Evolutionary conservation across 495 filamentous ascomycete species (phyloP).

Genomic region (Tuber magnatum): DNA sequence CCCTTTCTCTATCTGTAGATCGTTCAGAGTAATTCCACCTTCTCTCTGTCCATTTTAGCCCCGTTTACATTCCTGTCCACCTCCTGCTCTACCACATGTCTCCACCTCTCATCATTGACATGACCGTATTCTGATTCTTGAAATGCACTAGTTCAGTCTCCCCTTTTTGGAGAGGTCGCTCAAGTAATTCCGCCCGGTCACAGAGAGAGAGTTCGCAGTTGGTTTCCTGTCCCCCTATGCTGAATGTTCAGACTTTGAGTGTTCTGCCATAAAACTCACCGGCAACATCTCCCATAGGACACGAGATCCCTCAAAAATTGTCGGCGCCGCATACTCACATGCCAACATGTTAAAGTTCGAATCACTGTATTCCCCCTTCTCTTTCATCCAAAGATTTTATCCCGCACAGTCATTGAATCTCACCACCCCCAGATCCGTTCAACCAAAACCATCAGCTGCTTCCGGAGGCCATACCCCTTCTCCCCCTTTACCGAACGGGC

Average conservation of each 20-base stretch:
- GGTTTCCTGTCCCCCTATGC: conserved; percentile 12
- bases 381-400: conserved; percentile 20
- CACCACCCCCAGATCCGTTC: conserved; percentile 48
- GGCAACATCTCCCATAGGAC: conserved; percentile 42
- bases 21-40: conserved; percentile 53
- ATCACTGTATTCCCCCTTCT: conserved; percentile 49
- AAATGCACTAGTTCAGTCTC: conserved; percentile 60
- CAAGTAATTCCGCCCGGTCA: conserved; percentile 42
- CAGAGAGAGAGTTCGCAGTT: conserved; percentile 40
- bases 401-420: conserved; percentile 43
- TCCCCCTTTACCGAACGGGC: conserved; percentile 30
- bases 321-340: conserved; percentile 94
- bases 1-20: conserved; percentile 44
- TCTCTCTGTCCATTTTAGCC: neutral
- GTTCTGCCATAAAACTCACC: neutral
- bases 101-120: neutral
- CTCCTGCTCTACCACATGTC: neutral
- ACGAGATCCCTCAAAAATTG: conserved; percentile 67
- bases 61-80: neutral
- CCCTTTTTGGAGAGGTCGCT: conserved; percentile 78
- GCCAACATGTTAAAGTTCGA: conserved; percentile 87
- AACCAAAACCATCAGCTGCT: conserved; percentile 54
- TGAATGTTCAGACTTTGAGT: neutral
- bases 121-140: conserved; percentile 27
- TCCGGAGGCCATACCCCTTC: conserved; percentile 19